Base-by-base conservation (phyloP, 2,329 filamentous ascomycete genomes). In the Fusarium austroafricanum region DNA sequence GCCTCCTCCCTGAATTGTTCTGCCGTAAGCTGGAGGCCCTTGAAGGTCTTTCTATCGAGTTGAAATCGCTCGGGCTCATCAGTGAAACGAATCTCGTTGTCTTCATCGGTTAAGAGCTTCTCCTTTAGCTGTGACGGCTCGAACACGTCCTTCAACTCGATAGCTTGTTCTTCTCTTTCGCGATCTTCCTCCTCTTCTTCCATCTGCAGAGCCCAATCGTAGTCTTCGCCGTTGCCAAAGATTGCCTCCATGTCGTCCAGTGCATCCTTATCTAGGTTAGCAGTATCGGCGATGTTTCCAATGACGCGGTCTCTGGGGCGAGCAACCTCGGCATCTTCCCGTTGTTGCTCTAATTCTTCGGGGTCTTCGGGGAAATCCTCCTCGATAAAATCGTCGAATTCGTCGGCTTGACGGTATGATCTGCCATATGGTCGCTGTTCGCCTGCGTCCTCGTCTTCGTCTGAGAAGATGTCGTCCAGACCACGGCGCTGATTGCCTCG, bases 111-210 rank as follows among this genome's bases (percentile, higher is more conserved):
- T 72, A 99, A 87, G 78, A 98, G 91, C 80, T 93, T 95, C 80
- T 99, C 96, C 57, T 91, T 90, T 38, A 99, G 87, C 78, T 99
- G 94, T 4, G 94, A 97, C 1, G 96, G 96, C 79, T 99, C 96
- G 74, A 99, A 99, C 50, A 99, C 95, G 77, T 99, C 95, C 81
- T 98, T 97, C 66, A 99, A 87, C 79, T 97, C 93, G 40, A 98
- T 88, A 43, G 90, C 90, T 73, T 94, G 92, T 70, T 96, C 92
- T 65, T 93, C 92, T 61, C 90, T 87, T 69, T 92, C 86, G 58
- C 91, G 89, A 46, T 92, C 90, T 69, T 96, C 92, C 69, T 94
- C 91, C 49, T 94, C 90, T 44, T 96, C 92, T 78, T 98, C 94
- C 75, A 95, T 85, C 52, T 95, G 92, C 46, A 99, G 83, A 10